These are phyloP conservation scores for Moricandia arvensis DNA, from an alignment of 345 rosid species.

Conservation along the genomic window DNA sequence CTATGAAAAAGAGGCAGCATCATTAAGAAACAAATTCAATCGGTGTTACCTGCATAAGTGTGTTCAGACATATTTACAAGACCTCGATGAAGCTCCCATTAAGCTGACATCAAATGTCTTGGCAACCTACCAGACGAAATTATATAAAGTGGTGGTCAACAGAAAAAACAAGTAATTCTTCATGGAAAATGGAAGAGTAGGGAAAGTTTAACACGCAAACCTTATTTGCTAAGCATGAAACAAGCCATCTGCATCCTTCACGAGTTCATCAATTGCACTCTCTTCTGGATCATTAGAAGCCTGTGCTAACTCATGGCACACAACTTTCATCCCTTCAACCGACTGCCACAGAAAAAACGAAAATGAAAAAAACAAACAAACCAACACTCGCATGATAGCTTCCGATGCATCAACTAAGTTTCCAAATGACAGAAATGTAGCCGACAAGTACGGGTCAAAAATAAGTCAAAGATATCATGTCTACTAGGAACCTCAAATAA, in stretches of 20 bases:
- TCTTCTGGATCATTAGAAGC: constrained; percentile 86
- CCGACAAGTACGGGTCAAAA: neutral
- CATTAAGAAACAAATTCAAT: constrained; percentile 1
- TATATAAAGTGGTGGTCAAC: neutral
- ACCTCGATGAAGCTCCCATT: constrained; percentile 93
- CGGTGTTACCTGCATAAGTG: constrained; percentile 89
- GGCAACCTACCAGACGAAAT: constrained; percentile 62
- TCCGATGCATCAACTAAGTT: constrained; percentile 5
- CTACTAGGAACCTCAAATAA: neutral
- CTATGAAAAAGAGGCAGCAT: constrained; percentile 11
- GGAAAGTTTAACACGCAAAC: constrained; percentile 33
- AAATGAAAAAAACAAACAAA: constrained; percentile 13
- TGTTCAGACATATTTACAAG: constrained; percentile 98
- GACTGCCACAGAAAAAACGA: constrained; percentile 58
- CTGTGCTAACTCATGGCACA: constrained; percentile 95
- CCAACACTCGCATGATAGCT: constrained; percentile 12
- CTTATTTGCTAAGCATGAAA: constrained; percentile 96
- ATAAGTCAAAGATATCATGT: neutral
- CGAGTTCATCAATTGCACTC: constrained; percentile 71
- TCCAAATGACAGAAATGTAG: neutral
- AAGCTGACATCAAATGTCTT: constrained; percentile 95
- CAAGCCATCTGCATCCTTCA: constrained; percentile 92
- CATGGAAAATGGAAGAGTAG: constrained; percentile 3
- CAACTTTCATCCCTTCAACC: constrained; percentile 99
- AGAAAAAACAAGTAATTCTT: neutral